Evolutionary conservation across 2,329 filamentous ascomycete species (phyloP), one percentile per base, ranked within the genome.

Genomic region (Alternaria rosae): DNA sequence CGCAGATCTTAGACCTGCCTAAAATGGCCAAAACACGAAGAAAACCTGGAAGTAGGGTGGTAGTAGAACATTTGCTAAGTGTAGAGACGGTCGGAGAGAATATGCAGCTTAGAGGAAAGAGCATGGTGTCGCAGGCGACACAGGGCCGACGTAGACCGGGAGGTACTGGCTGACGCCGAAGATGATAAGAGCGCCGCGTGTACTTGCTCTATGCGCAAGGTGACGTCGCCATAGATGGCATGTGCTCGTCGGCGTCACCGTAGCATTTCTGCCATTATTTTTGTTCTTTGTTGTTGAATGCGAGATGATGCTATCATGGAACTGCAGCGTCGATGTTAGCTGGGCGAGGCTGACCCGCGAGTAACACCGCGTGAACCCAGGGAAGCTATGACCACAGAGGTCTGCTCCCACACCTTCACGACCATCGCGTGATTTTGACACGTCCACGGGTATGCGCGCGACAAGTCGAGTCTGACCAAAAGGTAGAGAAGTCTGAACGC

Each of bases 101-200:
- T 56, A 50, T 62, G 59, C 52, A 54, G 55, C 17, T 15, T 41
- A 8, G 6, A 25, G 8, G 25, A 44, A 55, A 9, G 43, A 35
- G 57, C 44, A 57, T 48, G 23, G 42, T 38, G 48, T 23, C 35
- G 32, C 35, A 50, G 25, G 3, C n/a, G 6, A 32, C 3, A 13
- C 5, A 17, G 6, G 20, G n/a, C 30, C 45, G 45, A 50, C 32
- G 26, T 50, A 32, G 12, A 28, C 11, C 55, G 23, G 45, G 17
- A 38, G 15, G 41, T 35, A 35, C 43, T 20, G 20, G 52, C n/a
- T n/a, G 30, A 17, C 13, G 54, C 26, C 38, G 30, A 50, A 21
- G 15, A 38, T 41, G 48, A 57, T 57, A 23, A 61, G 23, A 51
- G 23, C 25, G 20, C n/a, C 42, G 52, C 41, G 12, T 45, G 53